These are phyloP conservation scores for Caryopteris hybrid DNA, from an alignment of 305 asterid species.

Conservation along the genomic window DNA sequence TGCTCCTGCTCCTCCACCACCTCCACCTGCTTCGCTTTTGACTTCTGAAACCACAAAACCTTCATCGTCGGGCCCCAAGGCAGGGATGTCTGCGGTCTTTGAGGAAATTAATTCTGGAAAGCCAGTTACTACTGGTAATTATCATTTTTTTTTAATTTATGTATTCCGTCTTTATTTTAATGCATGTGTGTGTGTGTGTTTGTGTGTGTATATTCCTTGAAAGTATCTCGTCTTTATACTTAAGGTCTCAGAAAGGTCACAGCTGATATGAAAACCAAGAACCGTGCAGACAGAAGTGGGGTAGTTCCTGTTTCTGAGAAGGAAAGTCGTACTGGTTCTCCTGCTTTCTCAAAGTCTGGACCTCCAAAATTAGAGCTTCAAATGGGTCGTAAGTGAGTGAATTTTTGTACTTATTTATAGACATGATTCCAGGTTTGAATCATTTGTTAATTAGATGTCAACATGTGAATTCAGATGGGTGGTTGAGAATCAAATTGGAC, in stretches of 20 bases:
- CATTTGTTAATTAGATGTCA: constrained; percentile 16
- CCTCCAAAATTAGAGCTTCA: constrained; percentile 97
- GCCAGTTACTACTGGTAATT: constrained; percentile 71
- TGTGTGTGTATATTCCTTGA: background rate
- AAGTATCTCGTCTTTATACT: constrained; percentile 8
- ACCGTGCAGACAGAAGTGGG: constrained; percentile 74
- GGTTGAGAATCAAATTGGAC: constrained; percentile 93
- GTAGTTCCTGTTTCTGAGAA: constrained; percentile 59
- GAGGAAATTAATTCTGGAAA: constrained; percentile 84
- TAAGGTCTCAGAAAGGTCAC: constrained; percentile 93
- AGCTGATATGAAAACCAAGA: constrained; percentile 93
- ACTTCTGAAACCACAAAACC: constrained; percentile 59
- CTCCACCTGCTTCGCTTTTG: constrained; percentile 86
- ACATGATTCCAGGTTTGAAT: constrained; percentile 13
- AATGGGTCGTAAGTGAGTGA: constrained; percentile 99
- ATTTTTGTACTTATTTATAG: background rate
- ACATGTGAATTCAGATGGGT: constrained; percentile 68
- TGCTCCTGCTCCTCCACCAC: constrained; percentile 87
- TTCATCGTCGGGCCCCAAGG: constrained; percentile 78
- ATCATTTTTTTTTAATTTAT: too few species aligned
- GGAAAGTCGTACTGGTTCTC: constrained; percentile 40
- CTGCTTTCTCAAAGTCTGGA: constrained; percentile 67
- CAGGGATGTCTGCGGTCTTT: constrained; percentile 95
- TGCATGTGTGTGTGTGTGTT: too few species aligned
- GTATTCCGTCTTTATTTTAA: too few species aligned